A percentile compares a stretch with the other conserved stretches of the same genome.
phyloP scores from a whole-genome alignment of 2,329 filamentous ascomycete species.

The Fusarium coicis region DNA sequence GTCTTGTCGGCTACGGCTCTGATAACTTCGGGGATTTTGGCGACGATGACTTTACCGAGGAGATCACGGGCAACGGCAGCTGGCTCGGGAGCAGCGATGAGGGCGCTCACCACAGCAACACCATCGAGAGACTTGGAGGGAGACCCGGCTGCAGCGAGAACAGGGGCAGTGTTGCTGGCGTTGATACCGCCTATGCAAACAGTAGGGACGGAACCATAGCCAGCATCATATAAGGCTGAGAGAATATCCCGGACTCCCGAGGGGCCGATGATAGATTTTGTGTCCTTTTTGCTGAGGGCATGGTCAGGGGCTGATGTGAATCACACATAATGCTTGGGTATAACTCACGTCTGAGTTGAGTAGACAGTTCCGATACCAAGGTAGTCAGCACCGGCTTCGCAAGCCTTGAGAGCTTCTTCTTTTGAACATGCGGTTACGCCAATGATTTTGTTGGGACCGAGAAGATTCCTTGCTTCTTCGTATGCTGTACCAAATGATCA shows the following conservation, averaged over 20 bases:
- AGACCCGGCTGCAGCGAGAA: constrained; percentile 74
- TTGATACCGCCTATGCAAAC: constrained; percentile 95
- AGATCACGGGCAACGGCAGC: constrained; percentile 71
- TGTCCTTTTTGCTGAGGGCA: constrained; percentile 78
- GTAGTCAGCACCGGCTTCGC: constrained; percentile 84
- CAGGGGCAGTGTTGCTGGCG: constrained; percentile 75
- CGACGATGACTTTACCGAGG: constrained; percentile 55
- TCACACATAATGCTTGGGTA: not conserved
- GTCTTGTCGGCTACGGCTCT: constrained; percentile 68
- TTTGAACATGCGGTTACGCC: constrained; percentile 85
- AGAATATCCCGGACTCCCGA: constrained; percentile 66
- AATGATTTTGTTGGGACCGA: constrained; percentile 83
- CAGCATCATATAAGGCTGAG: constrained; percentile 63
- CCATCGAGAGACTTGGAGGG: constrained; percentile 75
- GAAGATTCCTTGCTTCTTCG: constrained; percentile 71
- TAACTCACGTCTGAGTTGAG: constrained; percentile 78
- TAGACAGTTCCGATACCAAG: constrained; percentile 92
- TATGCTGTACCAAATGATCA: constrained; percentile 36
- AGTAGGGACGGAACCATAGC: constrained; percentile 62
- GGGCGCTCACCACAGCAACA: constrained; percentile 88
- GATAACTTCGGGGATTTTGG: constrained; percentile 65
- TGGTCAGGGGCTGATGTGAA: constrained; percentile 7
- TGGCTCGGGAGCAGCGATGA: constrained; percentile 78
- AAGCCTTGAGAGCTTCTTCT: constrained; percentile 78
- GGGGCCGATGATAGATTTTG: constrained; percentile 72